Evolutionary conservation across 2,329 filamentous ascomycete species (phyloP), one percentile per base, ranked within the genome.

Genomic region (Phoma sp.): DNA sequence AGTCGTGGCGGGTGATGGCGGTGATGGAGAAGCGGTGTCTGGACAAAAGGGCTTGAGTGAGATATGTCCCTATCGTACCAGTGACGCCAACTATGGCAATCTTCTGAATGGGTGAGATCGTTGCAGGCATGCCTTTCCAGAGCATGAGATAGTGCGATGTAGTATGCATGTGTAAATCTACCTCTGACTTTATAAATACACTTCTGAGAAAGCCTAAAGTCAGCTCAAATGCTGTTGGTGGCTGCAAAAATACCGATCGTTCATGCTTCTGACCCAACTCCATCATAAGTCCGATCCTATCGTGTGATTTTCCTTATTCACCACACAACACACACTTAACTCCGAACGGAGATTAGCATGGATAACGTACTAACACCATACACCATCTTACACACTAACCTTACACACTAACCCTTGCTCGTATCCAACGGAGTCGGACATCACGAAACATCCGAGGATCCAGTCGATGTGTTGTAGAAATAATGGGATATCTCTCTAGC

Each of bases 11-110:
- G 1, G 78, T 79, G 36, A 85, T 68, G 55, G 80, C 80, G 1
- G 81, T 84, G 55, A 85, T 68, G 11, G 61, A 77, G 38, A 59
- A 62, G 65, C 82, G 79, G 40, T 77, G 77, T 48, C 79, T 79
- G 24, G 73, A 75, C 33, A 80, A 61, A 4, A 83, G 70, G n/a
- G 72, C 72, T 4, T 69, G 58, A 36, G 73, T 61, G 47, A 48
- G 22, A 8, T 67, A 58, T 2, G 63, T 63, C n/a, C 58, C 72
- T 23, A 57, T 29, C 2, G 44, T 59, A 56, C 62, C 62, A 9
- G 64, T 54, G 58, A 73, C 75, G 30, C 75, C 76, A 27, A 78
- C 70, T 38, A 78, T 68, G 22, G 75, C 75, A 33, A 78, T 62
- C 29, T 69, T 75, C 30, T 69, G 60, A 47, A 79, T 58, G 37